Percentiles rank a stretch among this genome's conserved stretches.
Conservation (phyloP, 768 basidiomycete species). For the Melanogaster broomeanus region DNA sequence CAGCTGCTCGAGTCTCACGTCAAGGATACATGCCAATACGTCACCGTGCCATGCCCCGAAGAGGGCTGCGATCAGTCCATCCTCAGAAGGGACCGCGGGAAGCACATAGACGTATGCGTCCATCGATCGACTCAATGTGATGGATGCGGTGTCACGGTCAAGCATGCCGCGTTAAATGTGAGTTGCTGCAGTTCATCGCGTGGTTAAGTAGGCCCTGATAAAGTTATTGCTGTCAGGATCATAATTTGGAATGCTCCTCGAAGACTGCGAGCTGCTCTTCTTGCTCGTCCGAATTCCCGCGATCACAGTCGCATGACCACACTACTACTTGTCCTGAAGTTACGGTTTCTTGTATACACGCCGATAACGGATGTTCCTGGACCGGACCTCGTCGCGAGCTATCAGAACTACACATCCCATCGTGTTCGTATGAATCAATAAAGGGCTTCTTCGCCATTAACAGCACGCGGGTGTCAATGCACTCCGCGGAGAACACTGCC, state of each 20-base stretch:
- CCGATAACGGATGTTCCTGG: conserved; percentile 55
- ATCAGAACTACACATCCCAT: conserved; percentile 35
- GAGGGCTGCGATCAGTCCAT: conserved; percentile 45
- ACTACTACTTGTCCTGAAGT: conserved; percentile 39
- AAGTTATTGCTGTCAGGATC: conserved; percentile 31
- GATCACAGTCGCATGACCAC: conserved; percentile 38
- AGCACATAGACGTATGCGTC: conserved; percentile 40
- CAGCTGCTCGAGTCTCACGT: conserved; percentile 66
- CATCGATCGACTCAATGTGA: conserved; percentile 41
- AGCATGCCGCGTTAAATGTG: conserved; percentile 40
- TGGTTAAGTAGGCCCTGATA: conserved; percentile 2
- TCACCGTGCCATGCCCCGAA: conserved; percentile 52
- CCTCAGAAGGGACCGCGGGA: conserved; percentile 47
- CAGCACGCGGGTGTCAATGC: conserved; percentile 37
- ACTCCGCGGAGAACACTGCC: conserved; percentile 65
- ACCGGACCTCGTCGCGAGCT: conserved; percentile 43
- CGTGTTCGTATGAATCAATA: conserved; percentile 61
- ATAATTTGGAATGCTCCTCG: conserved; percentile 41
- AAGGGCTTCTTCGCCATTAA: conserved; percentile 58
- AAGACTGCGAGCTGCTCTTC: conserved; percentile 39
- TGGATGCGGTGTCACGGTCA: conserved; percentile 37
- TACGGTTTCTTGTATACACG: conserved; percentile 46
- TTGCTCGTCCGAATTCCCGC: conserved; percentile 40
- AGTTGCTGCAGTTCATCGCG: conserved; percentile 15
- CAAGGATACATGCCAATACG: conserved; percentile 59